Base-by-base conservation (phyloP, 2,329 filamentous ascomycete genomes). In the Chalara sp. region DNA sequence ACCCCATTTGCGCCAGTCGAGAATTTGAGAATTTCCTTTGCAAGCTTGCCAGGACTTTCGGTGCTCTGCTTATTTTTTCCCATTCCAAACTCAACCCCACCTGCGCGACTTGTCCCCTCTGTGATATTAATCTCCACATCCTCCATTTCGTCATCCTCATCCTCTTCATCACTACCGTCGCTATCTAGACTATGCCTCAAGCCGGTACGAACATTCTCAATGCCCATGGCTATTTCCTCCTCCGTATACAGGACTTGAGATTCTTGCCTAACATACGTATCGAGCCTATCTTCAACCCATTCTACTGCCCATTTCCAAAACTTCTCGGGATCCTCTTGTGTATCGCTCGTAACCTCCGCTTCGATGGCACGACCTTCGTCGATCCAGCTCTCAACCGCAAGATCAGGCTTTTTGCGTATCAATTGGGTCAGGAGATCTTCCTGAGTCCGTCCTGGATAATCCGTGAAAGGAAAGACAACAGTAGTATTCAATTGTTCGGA, bases 341-440 rank as follows among this genome's bases (percentile, higher is more conserved):
- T 70, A 37, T 48, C 56, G 13, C 55, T 58, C 49, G 47, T 52
- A 47, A 53, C 52, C 33, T 45, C 50, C 46, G 47, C 56, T 37
- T 56, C 60, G 31, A 72, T 71, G 52, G 73, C 73, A 35, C 79
- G 77, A 1, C 83, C 85, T 47, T 81, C 72, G 28, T 81, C 78
- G 30, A 92, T 82, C 70, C 85, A 84, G 51, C 83, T 81, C 64
- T 91, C 87, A 13, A 90, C 83, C 29, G 80, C 76, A 0, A 88
- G 87, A 58, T 93, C 89, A 46, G 90, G 76, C 65, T 93, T 93
- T 69, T 93, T 95, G 39, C 89, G 84, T 32, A 95, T 73, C 2
- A 95, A 74, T 60, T 85, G 80, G 30, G 79, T 75, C 1, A 92
- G 75, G 4, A 88, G 74, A 46, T 67, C 70, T 65, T 86, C 81